These are phyloP conservation scores for Candida buenavistaensis DNA, from an alignment of 1,139 yeast species.

Conservation along the genomic window DNA sequence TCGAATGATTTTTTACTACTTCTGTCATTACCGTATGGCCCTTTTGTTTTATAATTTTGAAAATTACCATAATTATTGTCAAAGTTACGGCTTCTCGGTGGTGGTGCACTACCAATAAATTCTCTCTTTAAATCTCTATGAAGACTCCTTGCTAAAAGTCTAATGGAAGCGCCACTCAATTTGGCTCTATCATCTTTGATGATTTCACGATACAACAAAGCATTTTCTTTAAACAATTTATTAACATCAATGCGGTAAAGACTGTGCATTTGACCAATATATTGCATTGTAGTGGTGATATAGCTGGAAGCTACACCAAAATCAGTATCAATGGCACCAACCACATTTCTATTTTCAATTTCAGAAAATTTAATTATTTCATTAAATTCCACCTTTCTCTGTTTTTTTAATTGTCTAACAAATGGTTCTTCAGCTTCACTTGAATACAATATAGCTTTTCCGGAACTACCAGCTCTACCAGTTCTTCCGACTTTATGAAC, in stretches of 20 bases:
- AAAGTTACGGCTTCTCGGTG: too few species aligned
- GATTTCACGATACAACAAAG: slow-evolving; percentile 15
- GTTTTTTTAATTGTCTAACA: slow-evolving; percentile 38
- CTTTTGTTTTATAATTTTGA: neutral
- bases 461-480: slow-evolving; percentile 87
- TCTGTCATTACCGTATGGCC: slow-evolving; percentile 4
- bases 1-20: slow-evolving; percentile 5
- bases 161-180: slow-evolving; percentile 4
- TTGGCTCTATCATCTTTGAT: slow-evolving; percentile 17
- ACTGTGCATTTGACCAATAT: slow-evolving; percentile 29
- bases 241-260: slow-evolving; percentile 24
- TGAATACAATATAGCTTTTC: slow-evolving; percentile 59
- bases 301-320: slow-evolving; percentile 17
- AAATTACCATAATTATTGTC: too few species aligned
- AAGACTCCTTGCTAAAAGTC: neutral
- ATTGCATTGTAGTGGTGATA: slow-evolving; percentile 33
- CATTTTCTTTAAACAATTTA: slow-evolving; percentile 10
- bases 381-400: slow-evolving; percentile 54
- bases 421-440: slow-evolving; percentile 50
- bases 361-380: slow-evolving; percentile 12
- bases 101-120: slow-evolving; percentile 4
- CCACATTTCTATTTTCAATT: slow-evolving; percentile 13
- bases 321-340: slow-evolving; percentile 15
- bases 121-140: slow-evolving; percentile 1
- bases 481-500: slow-evolving; percentile 96